Evolutionary conservation across 2,329 filamentous ascomycete genomes (phyloP).

Genomic region (Chlorencoelia australis): DNA sequence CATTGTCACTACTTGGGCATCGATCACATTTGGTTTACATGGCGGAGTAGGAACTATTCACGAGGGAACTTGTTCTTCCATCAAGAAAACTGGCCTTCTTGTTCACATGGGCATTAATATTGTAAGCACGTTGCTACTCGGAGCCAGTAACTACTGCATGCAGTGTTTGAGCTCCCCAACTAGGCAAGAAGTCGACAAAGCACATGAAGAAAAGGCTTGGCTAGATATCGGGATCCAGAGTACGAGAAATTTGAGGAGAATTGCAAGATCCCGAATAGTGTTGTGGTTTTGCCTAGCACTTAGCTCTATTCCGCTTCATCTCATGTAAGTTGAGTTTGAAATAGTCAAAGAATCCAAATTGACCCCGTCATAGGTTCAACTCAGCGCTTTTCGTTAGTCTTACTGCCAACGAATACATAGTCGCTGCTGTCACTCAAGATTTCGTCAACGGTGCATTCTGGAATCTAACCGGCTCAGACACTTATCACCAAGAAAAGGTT

Average conservation of each 20-base stretch:
- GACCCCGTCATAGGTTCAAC: constrained; percentile 12
- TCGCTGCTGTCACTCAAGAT: constrained; percentile 11
- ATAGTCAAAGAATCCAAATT: not conserved
- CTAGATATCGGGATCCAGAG: constrained; percentile 37
- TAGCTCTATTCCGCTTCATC: constrained; percentile 18
- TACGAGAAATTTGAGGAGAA: constrained; percentile 27
- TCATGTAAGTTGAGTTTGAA: constrained; percentile 11
- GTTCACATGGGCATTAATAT: constrained; percentile 39
- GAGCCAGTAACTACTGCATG: constrained; percentile 41
- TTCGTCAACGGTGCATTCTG: constrained; percentile 13
- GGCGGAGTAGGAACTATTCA: constrained; percentile 12
- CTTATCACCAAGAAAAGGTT: constrained; percentile 6
- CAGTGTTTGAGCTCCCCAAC: constrained; percentile 41
- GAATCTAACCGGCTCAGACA: constrained; percentile 7
- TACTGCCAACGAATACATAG: constrained; percentile 14
- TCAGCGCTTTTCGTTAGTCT: constrained; percentile 16
- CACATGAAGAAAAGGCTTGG: constrained; percentile 33
- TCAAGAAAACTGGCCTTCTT: constrained; percentile 12
- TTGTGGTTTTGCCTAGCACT: constrained; percentile 14
- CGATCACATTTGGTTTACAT: constrained; percentile 8
- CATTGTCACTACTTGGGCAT: constrained; percentile 12
- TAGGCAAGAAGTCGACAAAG: constrained; percentile 36
- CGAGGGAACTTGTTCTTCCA: constrained; percentile 6
- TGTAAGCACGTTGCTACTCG: constrained; percentile 35
- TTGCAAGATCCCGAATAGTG: constrained; percentile 7